Evolutionary conservation across 2,329 filamentous ascomycete species (phyloP).

Genomic region (Arthroderma sp.): DNA sequence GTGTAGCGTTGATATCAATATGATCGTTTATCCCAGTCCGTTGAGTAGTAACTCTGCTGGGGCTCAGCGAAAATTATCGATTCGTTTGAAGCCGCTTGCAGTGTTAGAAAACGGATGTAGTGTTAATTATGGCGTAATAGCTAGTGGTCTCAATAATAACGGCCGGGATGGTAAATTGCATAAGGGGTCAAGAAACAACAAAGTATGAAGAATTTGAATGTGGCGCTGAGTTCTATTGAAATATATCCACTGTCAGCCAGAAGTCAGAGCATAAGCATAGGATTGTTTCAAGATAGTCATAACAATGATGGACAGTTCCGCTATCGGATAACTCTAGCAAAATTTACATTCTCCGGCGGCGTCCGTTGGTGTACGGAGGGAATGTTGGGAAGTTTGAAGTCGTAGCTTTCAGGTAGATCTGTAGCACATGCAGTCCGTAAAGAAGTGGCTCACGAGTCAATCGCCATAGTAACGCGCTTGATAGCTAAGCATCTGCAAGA

Average conservation of each 20-base stretch:
- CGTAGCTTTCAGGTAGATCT: background rate
- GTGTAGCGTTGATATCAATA: background rate
- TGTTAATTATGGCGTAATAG: background rate
- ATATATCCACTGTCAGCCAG: background rate
- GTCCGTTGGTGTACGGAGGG: constrained; percentile 2
- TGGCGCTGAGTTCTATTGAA: background rate
- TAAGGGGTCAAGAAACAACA: background rate
- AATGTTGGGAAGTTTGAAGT: background rate
- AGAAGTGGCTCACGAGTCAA: background rate
- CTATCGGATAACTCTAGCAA: background rate
- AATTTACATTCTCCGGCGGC: background rate
- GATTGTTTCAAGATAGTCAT: background rate
- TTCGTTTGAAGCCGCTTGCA: too few species aligned
- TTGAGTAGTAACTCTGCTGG: background rate
- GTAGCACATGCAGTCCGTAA: background rate
- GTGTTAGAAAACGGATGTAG: background rate
- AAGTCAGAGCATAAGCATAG: background rate
- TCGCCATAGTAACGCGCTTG: constrained; percentile 1
- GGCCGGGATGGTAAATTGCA: background rate
- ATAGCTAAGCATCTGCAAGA: background rate
- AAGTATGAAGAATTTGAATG: background rate
- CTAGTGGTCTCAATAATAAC: background rate
- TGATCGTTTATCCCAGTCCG: background rate
- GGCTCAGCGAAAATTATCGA: background rate
- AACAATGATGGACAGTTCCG: background rate